phyloP scores from a whole-genome alignment of 2,329 filamentous ascomycete species.

The Botryotinia convoluta region DNA sequence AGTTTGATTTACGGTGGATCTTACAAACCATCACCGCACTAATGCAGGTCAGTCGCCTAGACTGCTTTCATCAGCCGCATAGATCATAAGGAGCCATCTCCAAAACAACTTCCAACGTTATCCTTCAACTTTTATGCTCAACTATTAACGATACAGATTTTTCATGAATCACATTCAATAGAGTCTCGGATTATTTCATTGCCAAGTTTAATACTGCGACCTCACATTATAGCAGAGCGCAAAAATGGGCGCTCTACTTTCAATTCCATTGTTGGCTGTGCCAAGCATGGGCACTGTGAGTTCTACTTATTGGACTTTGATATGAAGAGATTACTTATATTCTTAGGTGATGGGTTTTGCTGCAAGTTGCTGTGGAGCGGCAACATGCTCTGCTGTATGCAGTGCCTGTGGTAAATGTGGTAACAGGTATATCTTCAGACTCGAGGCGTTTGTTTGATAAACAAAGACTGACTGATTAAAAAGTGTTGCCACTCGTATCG shows the following conservation, averaged over 20 bases:
- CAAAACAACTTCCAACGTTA: slow-evolving; percentile 1
- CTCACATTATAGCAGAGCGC: neutral
- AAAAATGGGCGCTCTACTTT: slow-evolving; percentile 86
- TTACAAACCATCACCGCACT: slow-evolving; percentile 8
- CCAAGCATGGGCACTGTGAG: slow-evolving; percentile 83
- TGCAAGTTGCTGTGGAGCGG: slow-evolving; percentile 92
- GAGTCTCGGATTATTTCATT: neutral
- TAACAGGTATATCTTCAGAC: slow-evolving; percentile 64
- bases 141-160: slow-evolving; percentile 6
- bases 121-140: neutral
- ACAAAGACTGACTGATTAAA: slow-evolving; percentile 23
- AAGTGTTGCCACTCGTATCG: slow-evolving; percentile 94
- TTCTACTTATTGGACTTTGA: slow-evolving; percentile 30
- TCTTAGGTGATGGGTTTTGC: slow-evolving; percentile 69
- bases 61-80: slow-evolving; percentile 22
- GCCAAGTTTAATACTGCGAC: neutral
- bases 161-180: neutral
- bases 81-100: slow-evolving; percentile 19
- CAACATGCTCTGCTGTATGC: slow-evolving; percentile 93
- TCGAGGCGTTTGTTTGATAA: neutral
- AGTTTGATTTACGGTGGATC: slow-evolving; percentile 8
- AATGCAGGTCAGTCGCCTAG: slow-evolving; percentile 5
- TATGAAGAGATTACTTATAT: slow-evolving; percentile 26
- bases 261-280: slow-evolving; percentile 82
- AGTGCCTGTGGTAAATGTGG: slow-evolving; percentile 95